Evolutionary conservation across 441 rosid species (phyloP), one percentile per base, ranked within the genome.

Genomic region (Capsella rubella): DNA sequence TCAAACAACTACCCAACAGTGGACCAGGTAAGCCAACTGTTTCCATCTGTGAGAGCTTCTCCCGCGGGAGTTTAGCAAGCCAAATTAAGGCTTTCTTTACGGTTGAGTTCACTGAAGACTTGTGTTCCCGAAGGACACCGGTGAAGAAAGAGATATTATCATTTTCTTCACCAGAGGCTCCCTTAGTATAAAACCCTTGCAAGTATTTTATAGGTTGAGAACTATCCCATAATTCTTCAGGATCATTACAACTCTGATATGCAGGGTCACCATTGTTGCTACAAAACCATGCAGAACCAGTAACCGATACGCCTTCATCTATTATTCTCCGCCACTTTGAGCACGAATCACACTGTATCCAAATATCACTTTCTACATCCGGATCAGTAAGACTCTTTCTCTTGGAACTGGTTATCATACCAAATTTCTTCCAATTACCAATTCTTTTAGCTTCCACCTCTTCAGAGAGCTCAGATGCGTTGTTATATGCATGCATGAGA

Each of bases 321-420:
- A 67, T 67, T 65, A 87, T 79, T 84, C 86, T 90, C 84, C 98
- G 92, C 99, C 99, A 95, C 82, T 95, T 92, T 63, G 80, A 77
- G 80, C 99, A 95, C 56, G 92, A 84, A 83, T 95, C 96, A 50
- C 99, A 92, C 82, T 95, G 99, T 73, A 92, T 86, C 99, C 99
- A 95, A 56, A 83, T 83, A 60, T 90, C 95, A 40, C 82, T 85
- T 72, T 34, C 67, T 51, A 70, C 71, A 32, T 67, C 67, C 72
- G 53, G 62, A 68, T 82, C 86, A 40, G 76, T 57, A 72, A 76
- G 72, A 64, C 64, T 80, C 75, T 75, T 79, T 49, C 78, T 79
- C 83, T 75, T 75, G 72, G 71, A 43, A 76, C 79, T 70, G 27
- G 69, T 75, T 67, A 74, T 73, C 69, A 37, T 77, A 45, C 82